Conservation (phyloP, 1,284 basidiomycete genomes). For the Fomitiporia mediterranea region DNA sequence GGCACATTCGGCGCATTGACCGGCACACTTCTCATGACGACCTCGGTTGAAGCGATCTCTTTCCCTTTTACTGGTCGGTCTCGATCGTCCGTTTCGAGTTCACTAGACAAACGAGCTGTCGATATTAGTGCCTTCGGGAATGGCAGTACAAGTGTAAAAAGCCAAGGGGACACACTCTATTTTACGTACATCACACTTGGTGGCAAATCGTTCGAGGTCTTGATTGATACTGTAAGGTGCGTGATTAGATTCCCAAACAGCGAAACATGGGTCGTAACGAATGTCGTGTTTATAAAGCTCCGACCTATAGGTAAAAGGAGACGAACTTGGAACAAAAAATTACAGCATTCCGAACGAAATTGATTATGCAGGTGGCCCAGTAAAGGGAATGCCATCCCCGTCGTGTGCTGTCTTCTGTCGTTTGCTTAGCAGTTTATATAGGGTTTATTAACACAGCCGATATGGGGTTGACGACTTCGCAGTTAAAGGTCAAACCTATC, state of each 20-base stretch:
- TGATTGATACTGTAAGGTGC: slow-evolving; percentile 17
- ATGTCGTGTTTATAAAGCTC: neutral
- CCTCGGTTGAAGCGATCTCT: neutral
- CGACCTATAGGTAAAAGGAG: slow-evolving; percentile 8
- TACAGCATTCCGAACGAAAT: neutral
- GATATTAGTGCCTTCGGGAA: slow-evolving; percentile 11
- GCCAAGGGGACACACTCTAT: slow-evolving; percentile 46
- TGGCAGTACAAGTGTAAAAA: slow-evolving; percentile 28
- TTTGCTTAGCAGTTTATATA: slow-evolving; percentile 20
- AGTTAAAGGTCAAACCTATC: slow-evolving; percentile 1
- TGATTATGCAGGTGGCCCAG: neutral
- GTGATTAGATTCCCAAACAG: neutral
- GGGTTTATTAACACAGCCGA: slow-evolving; percentile 50
- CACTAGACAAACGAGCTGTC: neutral
- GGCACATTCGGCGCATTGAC: neutral
- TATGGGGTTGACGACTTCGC: slow-evolving; percentile 32
- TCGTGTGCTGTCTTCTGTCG: neutral
- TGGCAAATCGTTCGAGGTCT: slow-evolving; percentile 1
- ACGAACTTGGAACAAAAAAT: slow-evolving; percentile 2
- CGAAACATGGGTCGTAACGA: no score
- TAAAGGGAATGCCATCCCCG: neutral
- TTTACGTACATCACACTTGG: slow-evolving; percentile 35
- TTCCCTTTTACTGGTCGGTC: neutral
- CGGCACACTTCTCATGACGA: neutral
- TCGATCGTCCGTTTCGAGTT: neutral